Percentiles rank a stretch among this genome's conserved stretches.
Evolutionary conservation across 768 basidiomycete genomes (phyloP).

Genomic region (Obba rivulosa): DNA sequence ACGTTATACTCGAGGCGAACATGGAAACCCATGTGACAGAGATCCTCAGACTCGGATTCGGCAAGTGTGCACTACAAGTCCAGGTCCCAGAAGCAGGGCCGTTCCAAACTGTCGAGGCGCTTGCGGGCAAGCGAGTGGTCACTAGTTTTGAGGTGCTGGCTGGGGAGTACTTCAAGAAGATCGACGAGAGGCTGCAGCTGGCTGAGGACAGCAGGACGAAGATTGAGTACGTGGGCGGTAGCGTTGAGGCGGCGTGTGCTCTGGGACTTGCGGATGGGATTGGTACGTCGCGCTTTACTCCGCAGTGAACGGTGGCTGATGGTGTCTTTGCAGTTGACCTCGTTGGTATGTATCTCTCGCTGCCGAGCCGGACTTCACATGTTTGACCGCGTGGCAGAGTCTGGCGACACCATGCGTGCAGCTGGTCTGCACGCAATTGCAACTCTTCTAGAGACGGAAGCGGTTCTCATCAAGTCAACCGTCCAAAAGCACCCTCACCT

Average conservation of each 20-base stretch:
- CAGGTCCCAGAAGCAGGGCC: constrained; percentile 80
- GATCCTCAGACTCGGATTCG: constrained; percentile 81
- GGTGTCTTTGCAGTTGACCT: constrained; percentile 72
- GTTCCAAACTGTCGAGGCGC: constrained; percentile 67
- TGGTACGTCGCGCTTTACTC: constrained; percentile 42
- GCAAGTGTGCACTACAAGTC: constrained; percentile 84
- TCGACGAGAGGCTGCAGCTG: constrained; percentile 55
- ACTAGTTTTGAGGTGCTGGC: constrained; percentile 94
- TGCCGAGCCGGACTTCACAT: not conserved
- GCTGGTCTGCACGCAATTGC: constrained; percentile 92
- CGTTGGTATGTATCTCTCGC: constrained; percentile 63
- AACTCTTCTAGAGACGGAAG: constrained; percentile 81
- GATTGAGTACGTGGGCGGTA: constrained; percentile 95
- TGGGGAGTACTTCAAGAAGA: constrained; percentile 62
- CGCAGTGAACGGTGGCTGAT: not conserved
- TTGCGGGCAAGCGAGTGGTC: constrained; percentile 89
- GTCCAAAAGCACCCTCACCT: constrained; percentile 58
- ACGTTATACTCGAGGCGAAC: constrained; percentile 87
- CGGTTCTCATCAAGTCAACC: constrained; percentile 85
- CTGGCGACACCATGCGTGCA: constrained; percentile 99
- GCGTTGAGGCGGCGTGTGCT: constrained; percentile 96
- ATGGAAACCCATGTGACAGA: constrained; percentile 79
- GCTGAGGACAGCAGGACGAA: constrained; percentile 57
- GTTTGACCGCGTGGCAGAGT: constrained; percentile 55
- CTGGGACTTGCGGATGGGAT: constrained; percentile 96